These are phyloP conservation scores for Teunomyces pallodes DNA, from an alignment of 805 yeast species.

Conservation along the genomic window DNA sequence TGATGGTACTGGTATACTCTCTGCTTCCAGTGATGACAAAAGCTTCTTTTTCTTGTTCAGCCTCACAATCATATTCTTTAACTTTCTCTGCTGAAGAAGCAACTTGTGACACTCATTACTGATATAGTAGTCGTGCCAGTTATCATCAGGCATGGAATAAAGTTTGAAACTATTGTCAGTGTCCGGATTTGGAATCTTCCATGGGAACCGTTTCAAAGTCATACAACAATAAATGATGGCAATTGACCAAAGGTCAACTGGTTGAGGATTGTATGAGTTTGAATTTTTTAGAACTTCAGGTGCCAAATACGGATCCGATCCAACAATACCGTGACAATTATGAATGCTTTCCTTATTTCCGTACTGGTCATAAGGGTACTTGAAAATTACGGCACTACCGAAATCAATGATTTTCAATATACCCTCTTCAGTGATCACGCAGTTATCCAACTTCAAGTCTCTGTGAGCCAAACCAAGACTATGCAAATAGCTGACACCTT, in stretches of 20 bases:
- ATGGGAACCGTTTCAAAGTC: slow-evolving; percentile 81
- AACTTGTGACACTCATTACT: slow-evolving; percentile 72
- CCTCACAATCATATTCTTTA: slow-evolving; percentile 44
- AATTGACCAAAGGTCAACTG: slow-evolving; percentile 80
- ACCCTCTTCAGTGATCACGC: slow-evolving; percentile 73
- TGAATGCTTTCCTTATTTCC: slow-evolving; percentile 27
- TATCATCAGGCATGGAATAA: slow-evolving; percentile 65
- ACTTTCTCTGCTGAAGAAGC: slow-evolving; percentile 56
- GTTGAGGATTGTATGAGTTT: slow-evolving; percentile 67
- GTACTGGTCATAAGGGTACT: slow-evolving; percentile 57
- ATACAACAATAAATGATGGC: slow-evolving; percentile 85
- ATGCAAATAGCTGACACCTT: slow-evolving; percentile 74
- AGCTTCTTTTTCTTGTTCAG: slow-evolving; percentile 42
- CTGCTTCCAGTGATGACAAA: slow-evolving; percentile 8
- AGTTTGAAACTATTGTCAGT: slow-evolving; percentile 67
- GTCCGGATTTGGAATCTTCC: slow-evolving; percentile 71
- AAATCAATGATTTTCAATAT: slow-evolving; percentile 77
- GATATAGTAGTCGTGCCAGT: slow-evolving; percentile 69
- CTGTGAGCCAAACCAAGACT: slow-evolving; percentile 79
- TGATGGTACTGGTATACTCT: not conserved
- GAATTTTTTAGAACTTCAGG: slow-evolving; percentile 66
- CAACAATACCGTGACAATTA: slow-evolving; percentile 66
- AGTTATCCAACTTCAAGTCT: slow-evolving; percentile 78
- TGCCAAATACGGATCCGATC: slow-evolving; percentile 83
- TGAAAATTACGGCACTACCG: slow-evolving; percentile 81